Base-by-base conservation (phyloP, 2,329 filamentous ascomycete genomes). In the Neofusicoccum ribis region DNA sequence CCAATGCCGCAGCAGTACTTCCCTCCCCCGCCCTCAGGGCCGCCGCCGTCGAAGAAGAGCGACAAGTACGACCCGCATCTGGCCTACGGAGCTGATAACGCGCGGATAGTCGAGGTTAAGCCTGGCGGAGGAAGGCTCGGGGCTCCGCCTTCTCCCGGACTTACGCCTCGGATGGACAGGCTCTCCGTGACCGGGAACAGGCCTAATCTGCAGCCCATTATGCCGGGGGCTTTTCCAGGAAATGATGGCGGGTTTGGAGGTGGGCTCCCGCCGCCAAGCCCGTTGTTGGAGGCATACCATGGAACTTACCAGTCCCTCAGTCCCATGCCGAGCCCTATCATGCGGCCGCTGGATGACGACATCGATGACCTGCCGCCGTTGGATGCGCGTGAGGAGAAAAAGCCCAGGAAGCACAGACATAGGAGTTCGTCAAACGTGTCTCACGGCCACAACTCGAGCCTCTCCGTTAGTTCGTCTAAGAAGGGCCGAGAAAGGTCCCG, bases 261-360 rank as follows among this genome's bases (percentile, higher is more conserved):
- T 20, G 77, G 73, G 39, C 75, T 83, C 50, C 85, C 92, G 1
- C 92, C 93, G 0, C 87, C 87, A 0, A 97, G 92, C 68, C 95
- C 94, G 0, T 83, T 98, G 58, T 86, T 97, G 1, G 94, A 98
- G 78, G 89, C 95, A 0, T 98, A 98, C 78, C 90, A 89, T 68
- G 94, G 94, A 44, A 97, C 93, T 0, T 98, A 96, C 72, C 94
- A 98, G 77, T 92, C 91, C 65, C 91, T 96, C 71, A 97, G 93
- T 0, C 93, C 94, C 0, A 97, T 97, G 92, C 93, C 93, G 0
- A 93, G 93, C 0, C 92, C 93, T 0, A 81, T 86, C 65, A 81
- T 86, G 71, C 81, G 93, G 27, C 82, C 77, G 27, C 89, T 71
- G 73, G 88, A 72, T 43, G 72, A 81, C 54, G 77, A 82, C 36